Evolutionary conservation across 106 monocot genomes (phyloP).

Genomic region (Iris macrosiphon): DNA sequence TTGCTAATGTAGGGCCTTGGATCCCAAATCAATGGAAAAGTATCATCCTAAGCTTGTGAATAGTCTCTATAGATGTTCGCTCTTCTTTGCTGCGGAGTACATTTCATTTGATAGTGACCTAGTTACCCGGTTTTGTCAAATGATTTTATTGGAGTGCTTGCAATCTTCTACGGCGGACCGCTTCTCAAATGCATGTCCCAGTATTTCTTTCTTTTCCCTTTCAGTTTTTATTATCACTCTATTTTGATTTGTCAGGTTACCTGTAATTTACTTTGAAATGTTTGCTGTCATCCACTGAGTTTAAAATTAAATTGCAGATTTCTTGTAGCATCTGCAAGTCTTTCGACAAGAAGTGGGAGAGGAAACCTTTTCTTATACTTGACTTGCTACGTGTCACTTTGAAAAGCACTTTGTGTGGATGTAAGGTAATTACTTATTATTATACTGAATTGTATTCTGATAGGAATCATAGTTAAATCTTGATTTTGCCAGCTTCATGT

Average conservation of each 20-base stretch:
- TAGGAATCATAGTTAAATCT: background rate
- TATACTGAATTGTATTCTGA: background rate
- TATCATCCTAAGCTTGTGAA: conserved; percentile 31
- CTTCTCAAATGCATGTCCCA: conserved; percentile 27
- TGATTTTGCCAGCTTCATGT: background rate
- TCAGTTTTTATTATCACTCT: background rate
- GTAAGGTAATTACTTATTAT: conserved; percentile 39
- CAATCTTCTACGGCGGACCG: conserved; percentile 25
- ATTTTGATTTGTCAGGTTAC: background rate
- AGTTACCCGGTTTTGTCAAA: conserved; percentile 39
- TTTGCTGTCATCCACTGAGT: background rate
- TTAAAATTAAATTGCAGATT: conserved; percentile 29
- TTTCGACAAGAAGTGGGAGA: conserved; percentile 28
- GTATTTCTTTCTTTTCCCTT: background rate
- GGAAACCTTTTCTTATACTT: conserved; percentile 24
- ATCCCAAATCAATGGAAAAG: conserved; percentile 23
- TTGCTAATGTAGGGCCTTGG: conserved; percentile 33
- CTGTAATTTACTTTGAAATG: background rate
- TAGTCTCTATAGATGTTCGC: conserved; percentile 42
- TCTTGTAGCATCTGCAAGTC: conserved; percentile 45
- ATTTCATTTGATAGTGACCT: conserved; percentile 35
- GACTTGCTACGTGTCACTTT: conserved; percentile 34
- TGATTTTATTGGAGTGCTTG: conserved; percentile 34
- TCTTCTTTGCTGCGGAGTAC: conserved; percentile 31
- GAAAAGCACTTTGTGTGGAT: conserved; percentile 29